Base-by-base conservation (phyloP, 169 alveolate species). In the Toxoplasma gondii region DNA sequence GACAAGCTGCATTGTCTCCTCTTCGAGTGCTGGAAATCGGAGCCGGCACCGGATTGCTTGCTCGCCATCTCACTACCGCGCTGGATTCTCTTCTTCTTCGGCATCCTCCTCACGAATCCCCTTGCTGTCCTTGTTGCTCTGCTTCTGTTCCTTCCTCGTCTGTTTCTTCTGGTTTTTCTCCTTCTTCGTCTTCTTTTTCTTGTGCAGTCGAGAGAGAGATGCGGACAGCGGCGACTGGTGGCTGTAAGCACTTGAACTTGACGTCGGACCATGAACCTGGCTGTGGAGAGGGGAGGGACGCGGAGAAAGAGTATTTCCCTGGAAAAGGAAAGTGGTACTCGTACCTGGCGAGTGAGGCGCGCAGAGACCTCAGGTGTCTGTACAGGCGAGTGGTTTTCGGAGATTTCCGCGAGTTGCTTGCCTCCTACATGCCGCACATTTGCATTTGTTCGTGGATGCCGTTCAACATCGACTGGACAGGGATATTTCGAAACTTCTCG, bases 401-500 rank as follows among this genome's bases (percentile, higher is more conserved):
- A 12, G 90, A 82, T 49, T 82, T 82, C 38, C 54, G 90, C 9
- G 67, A 38, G 12, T 16, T 82, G 27, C 90, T 82, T 10, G 41
- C 41, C 41, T 0, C 54, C 34, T 43, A 29, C n/a, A 2, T 22
- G 43, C 90, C 90, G 17, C 90, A 82, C 64, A 82, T 82, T 38
- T 39, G 53, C 53, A 82, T 82, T 31, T 82, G 90, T 38, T 82
- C 69, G 19, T 82, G 90, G 90, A 82, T 82, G 90, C 90, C 90
- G 36, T 41, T 82, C 41, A 82, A 82, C 90, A 43, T 82, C 90
- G 90, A 82, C 90, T 82, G 90, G 90, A 82, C 90, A 19, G 67
- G 38, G 36, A 43, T 24, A 22, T 82, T 82, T 36, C 1, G 90
- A 44, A 29, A 31, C 64, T 82, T 82, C 36, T 22, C 38, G 17